Evolutionary conservation across 495 filamentous ascomycete genomes (phyloP).

Genomic region (Tricharina praecox): DNA sequence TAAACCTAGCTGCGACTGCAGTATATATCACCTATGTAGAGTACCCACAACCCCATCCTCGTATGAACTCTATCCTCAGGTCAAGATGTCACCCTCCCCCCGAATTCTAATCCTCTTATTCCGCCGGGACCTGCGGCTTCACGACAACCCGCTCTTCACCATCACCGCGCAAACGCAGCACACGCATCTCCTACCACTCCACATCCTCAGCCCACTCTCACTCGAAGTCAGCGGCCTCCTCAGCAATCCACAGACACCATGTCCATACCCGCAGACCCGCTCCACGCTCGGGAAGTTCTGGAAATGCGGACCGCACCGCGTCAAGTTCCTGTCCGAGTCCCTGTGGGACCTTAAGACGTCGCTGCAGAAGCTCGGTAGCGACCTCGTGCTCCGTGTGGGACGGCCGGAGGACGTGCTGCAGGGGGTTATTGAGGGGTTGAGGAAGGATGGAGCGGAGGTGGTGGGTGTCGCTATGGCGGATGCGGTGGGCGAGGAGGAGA

Average conservation of each 20-base stretch:
- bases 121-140: conserved; percentile 47
- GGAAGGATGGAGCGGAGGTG: conserved; percentile 29
- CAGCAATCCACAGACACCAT: conserved; percentile 23
- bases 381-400: conserved; percentile 47
- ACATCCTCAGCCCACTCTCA: conserved; percentile 46
- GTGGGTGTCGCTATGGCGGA: conserved; percentile 50
- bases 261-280: conserved; percentile 43
- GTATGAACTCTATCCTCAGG: background rate
- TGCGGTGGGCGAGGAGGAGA: conserved; percentile 49
- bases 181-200: conserved; percentile 50
- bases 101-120: conserved; percentile 43
- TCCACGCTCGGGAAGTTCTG: conserved; percentile 42
- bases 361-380: conserved; percentile 39
- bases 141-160: conserved; percentile 51
- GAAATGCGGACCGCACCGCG: conserved; percentile 50
- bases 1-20: too few species aligned
- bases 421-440: conserved; percentile 31
- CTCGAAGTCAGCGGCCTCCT: conserved; percentile 56
- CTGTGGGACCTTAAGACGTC: conserved; percentile 48
- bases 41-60: background rate
- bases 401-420: conserved; percentile 36
- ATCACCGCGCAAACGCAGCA: conserved; percentile 36
- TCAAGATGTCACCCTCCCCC: conserved; percentile 2
- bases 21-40: too few species aligned
- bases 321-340: conserved; percentile 48